Conservation (phyloP, 169 alveolate species). For the Plasmodium fragile region DNA sequence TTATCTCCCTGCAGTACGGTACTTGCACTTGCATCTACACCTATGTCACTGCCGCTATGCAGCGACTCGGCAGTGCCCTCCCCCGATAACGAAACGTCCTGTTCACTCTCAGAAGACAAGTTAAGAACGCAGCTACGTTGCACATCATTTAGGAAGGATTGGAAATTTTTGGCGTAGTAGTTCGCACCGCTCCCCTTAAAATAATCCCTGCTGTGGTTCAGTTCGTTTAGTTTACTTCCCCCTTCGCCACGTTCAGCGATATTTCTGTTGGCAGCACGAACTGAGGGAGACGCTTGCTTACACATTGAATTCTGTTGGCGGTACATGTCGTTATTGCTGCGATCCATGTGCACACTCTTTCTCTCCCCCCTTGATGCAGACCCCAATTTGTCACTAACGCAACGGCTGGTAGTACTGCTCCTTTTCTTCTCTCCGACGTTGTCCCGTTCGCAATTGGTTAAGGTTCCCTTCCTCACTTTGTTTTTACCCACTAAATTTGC, state of each 20-base stretch:
- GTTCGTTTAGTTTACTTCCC: not conserved
- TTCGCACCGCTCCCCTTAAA: not conserved
- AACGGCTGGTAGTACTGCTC: not conserved
- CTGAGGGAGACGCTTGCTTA: not conserved
- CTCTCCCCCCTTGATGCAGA: not conserved
- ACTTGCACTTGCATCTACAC: too few relatives aligned
- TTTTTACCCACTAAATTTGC: not conserved
- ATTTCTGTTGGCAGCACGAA: not conserved
- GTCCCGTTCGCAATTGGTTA: not conserved
- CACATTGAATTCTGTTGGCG: not conserved
- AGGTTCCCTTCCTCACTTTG: not conserved
- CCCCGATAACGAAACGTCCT: not conserved
- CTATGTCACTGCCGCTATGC: not conserved
- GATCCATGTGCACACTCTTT: not conserved
- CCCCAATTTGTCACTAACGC: not conserved
- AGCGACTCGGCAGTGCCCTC: not conserved
- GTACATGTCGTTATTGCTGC: not conserved
- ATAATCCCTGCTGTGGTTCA: not conserved
- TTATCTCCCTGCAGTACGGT: too few relatives aligned
- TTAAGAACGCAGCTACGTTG: not conserved
- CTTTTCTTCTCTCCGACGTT: not conserved
- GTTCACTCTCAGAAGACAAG: not conserved
- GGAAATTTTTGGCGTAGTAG: slow-evolving; percentile 22
- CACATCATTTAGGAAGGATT: not conserved
- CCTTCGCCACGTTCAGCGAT: not conserved